Percentiles rank a stretch among this genome's conserved stretches.
phyloP scores from a whole-genome alignment of 176 grass and related monocot species.

The Oryza coarctata region DNA sequence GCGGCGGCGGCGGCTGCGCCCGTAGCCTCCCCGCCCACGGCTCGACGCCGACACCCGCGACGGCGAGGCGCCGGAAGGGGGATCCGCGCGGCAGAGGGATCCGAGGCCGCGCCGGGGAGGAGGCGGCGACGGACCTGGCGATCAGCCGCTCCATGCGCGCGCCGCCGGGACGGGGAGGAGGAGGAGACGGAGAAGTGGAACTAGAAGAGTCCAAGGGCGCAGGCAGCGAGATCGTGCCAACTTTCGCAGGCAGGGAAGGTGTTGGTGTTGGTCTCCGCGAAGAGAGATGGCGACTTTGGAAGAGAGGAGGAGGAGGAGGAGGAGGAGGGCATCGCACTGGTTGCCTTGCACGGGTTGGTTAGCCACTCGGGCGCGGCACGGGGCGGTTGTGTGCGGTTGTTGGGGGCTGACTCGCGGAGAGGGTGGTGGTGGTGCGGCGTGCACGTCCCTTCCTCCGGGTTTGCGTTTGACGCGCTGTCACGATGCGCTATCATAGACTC shows the following conservation, averaged over 20 bases:
- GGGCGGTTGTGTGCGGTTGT: conserved; percentile 7
- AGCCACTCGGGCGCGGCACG: neutral
- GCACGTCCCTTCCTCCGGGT: conserved; percentile 2
- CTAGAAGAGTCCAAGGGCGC: neutral
- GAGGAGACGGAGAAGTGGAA: neutral
- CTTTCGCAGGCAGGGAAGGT: neutral
- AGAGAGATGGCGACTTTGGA: conserved; percentile 1
- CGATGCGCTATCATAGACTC: no score
- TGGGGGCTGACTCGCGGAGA: neutral
- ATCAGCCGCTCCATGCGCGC: conserved; percentile 61
- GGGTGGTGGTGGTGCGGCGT: conserved; percentile 27
- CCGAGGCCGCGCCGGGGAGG: neutral
- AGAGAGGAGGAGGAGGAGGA: neutral
- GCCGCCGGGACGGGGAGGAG: neutral
- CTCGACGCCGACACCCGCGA: neutral
- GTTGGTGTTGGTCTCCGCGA: conserved; percentile 1
- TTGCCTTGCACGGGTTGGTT: neutral
- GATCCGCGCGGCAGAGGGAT: conserved; percentile 29
- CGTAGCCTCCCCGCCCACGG: conserved; percentile 20
- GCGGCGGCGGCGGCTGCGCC: neutral
- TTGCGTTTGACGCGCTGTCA: neutral
- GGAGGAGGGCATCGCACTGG: no score
- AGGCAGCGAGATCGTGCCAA: conserved; percentile 22
- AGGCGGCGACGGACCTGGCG: conserved; percentile 32
- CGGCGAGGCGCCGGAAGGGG: conserved; percentile 1